Conservation (phyloP, 768 basidiomycete species). For the Suillus ampliporus region DNA sequence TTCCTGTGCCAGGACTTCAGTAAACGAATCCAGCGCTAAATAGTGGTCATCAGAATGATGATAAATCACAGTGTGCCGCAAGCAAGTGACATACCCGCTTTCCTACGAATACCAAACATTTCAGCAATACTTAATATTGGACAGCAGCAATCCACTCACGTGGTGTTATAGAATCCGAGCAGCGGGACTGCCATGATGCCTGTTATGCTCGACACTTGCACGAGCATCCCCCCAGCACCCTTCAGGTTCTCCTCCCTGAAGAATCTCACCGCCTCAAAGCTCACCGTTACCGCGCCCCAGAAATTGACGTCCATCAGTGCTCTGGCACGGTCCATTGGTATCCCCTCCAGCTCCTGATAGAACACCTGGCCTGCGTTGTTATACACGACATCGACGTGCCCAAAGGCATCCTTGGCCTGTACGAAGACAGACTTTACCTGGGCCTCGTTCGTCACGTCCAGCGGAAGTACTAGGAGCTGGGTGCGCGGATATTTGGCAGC, state of each 20-base stretch:
- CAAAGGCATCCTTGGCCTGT: conserved; percentile 29
- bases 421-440: conserved; percentile 26
- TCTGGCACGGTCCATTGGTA: conserved; percentile 31
- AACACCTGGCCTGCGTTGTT: conserved; percentile 39
- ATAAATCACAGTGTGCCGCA: not conserved
- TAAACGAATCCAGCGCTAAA: not conserved
- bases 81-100: not conserved
- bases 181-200: conserved; percentile 20
- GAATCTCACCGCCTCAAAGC: conserved; percentile 33
- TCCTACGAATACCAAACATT: not conserved
- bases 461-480: conserved; percentile 33
- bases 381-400: conserved; percentile 38
- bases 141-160: conserved; percentile 15
- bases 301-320: conserved; percentile 39
- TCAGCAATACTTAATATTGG: not conserved
- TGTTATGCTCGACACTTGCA: conserved; percentile 37
- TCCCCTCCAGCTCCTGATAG: conserved; percentile 31
- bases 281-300: conserved; percentile 34
- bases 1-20: not conserved
- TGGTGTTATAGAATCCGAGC: conserved; percentile 28
- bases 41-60: not conserved
- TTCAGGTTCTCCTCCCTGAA: conserved; percentile 36
- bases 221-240: conserved; percentile 35
- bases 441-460: conserved; percentile 35
- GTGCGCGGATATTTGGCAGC: conserved; percentile 18